A percentile compares a stretch with the other conserved stretches of the same genome.
These are phyloP conservation scores for Exophiala xenobiotica DNA, from an alignment of 2,329 filamentous ascomycete species.

Conservation along the genomic window DNA sequence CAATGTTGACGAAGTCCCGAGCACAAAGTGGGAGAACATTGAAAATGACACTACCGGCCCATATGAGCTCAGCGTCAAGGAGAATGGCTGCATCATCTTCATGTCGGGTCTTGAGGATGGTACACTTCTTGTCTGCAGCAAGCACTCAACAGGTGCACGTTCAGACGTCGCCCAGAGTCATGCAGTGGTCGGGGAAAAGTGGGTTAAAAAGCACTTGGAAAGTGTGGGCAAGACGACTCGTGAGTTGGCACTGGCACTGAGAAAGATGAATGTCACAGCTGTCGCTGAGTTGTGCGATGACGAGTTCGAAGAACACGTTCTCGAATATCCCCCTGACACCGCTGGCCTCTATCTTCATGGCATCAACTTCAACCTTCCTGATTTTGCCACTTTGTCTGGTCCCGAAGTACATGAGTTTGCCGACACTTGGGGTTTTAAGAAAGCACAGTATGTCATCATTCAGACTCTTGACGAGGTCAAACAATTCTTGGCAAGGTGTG, in stretches of 20 bases:
- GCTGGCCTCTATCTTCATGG: conserved; percentile 94
- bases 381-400: conserved; percentile 84
- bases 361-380: conserved; percentile 90
- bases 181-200: conserved; percentile 76
- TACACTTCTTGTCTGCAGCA: conserved; percentile 93
- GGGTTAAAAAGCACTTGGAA: conserved; percentile 76
- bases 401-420: conserved; percentile 85
- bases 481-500: conserved; percentile 76
- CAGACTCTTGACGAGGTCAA: conserved; percentile 73
- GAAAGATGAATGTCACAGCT: conserved; percentile 82
- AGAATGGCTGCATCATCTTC: conserved; percentile 99
- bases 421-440: conserved; percentile 88
- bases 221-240: conserved; percentile 73
- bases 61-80: conserved; percentile 94
- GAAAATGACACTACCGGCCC: conserved; percentile 73
- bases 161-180: conserved; percentile 72
- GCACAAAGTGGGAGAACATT: conserved; percentile 82
- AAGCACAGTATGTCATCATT: conserved; percentile 76
- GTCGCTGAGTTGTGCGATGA: conserved; percentile 97
- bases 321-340: conserved; percentile 78
- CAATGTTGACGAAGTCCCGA: conserved; percentile 78
- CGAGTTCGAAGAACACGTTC: conserved; percentile 91
- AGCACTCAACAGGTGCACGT: conserved; percentile 89
- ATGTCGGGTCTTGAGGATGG: conserved; percentile 87
- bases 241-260: conserved; percentile 74